Conservation (phyloP, 2,329 filamentous ascomycete species). For the Venturia pyrina region DNA sequence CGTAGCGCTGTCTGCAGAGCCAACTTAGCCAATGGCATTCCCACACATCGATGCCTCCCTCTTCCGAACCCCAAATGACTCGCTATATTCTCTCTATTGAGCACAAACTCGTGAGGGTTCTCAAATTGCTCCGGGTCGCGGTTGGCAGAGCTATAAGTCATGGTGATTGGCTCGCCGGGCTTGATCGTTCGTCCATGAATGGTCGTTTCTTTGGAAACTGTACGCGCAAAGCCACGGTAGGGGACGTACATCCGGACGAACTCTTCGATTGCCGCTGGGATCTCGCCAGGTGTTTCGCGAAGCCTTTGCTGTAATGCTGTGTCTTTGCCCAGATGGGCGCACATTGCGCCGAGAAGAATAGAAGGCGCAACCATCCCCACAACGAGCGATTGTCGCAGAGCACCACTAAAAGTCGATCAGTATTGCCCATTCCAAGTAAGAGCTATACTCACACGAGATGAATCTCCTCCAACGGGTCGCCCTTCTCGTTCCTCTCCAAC, state of each 20-base stretch:
- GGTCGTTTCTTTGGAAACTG: slow-evolving; percentile 8
- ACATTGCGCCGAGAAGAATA: slow-evolving; percentile 15
- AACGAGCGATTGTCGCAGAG: slow-evolving; percentile 15
- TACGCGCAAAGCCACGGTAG: slow-evolving; percentile 15
- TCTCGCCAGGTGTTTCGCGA: slow-evolving; percentile 9
- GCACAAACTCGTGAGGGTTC: slow-evolving; percentile 6
- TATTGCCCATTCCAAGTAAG: background rate
- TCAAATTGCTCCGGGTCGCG: slow-evolving; percentile 10
- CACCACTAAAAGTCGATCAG: background rate
- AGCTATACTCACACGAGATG: background rate
- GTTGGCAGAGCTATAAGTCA: slow-evolving; percentile 12
- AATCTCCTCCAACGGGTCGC: slow-evolving; percentile 13
- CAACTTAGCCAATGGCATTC: slow-evolving; percentile 10
- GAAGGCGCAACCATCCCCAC: slow-evolving; percentile 16
- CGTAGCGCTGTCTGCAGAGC: slow-evolving; percentile 6
- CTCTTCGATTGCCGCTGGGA: slow-evolving; percentile 13
- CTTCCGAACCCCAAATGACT: slow-evolving; percentile 11
- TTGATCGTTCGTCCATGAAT: slow-evolving; percentile 10
- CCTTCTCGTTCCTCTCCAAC: slow-evolving; percentile 11
- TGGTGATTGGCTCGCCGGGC: slow-evolving; percentile 6
- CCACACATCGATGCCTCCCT: slow-evolving; percentile 10
- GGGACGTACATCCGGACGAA: slow-evolving; percentile 16
- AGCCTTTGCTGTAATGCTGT: slow-evolving; percentile 14
- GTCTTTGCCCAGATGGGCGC: slow-evolving; percentile 13
- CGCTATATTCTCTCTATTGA: slow-evolving; percentile 10